Evolutionary conservation across 2,329 filamentous ascomycete genomes (phyloP).

Genomic region (Aspergillus sp.): DNA sequence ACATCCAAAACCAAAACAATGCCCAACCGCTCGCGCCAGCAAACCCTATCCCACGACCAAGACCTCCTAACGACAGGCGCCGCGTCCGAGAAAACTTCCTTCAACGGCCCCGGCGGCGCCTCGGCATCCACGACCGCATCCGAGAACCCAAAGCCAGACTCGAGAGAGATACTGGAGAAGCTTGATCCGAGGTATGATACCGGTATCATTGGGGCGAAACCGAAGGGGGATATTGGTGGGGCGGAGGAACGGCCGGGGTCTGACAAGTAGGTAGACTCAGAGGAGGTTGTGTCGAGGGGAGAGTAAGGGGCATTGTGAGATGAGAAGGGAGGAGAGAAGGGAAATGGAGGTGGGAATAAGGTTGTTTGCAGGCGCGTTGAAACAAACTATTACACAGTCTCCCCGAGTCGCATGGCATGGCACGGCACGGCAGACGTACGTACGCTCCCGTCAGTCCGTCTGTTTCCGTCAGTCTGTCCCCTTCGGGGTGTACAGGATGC

Average conservation of each 20-base stretch:
- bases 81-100: not conserved
- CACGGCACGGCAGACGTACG: too few relatives aligned
- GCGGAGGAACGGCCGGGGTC: not conserved
- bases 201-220: not conserved
- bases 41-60: not conserved
- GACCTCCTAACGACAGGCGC: not conserved
- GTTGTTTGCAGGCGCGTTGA: too few relatives aligned
- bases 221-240: not conserved
- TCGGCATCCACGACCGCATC: constrained; percentile 12
- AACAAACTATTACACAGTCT: too few relatives aligned
- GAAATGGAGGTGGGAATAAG: not conserved
- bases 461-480: too few relatives aligned
- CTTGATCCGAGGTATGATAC: not conserved
- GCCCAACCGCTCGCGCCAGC: not conserved
- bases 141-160: constrained; percentile 16
- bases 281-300: too few relatives aligned
- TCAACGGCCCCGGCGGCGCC: not conserved
- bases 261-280: not conserved
- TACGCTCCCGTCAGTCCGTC: too few relatives aligned
- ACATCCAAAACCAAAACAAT: not conserved
- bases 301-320: not conserved
- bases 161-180: not conserved
- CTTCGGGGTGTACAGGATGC: too few relatives aligned
- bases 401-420: too few relatives aligned
- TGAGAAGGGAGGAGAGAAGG: too few relatives aligned